phyloP scores from a whole-genome alignment of 2,329 filamentous ascomycete genomes.

The Botrytis sinoallii region DNA sequence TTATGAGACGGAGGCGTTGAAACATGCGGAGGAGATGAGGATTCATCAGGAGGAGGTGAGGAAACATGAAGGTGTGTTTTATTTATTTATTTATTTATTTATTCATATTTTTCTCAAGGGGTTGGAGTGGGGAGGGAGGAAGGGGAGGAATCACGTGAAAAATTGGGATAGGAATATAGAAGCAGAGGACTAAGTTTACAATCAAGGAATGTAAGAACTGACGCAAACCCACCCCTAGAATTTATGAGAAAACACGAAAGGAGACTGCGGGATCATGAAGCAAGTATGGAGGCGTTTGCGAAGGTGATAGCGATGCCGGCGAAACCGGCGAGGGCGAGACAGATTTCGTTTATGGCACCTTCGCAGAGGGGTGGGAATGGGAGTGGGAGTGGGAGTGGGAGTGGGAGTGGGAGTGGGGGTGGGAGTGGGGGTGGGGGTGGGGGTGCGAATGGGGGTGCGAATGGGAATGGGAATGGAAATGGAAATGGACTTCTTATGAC shows the following conservation, averaged over 20 bases:
- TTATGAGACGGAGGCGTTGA: slow-evolving; percentile 36
- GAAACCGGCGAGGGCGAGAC: slow-evolving; percentile 29
- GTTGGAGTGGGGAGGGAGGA: too few relatives aligned
- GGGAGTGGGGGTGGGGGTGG: background rate
- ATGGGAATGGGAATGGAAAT: background rate
- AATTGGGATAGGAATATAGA: background rate
- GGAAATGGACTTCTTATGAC: background rate
- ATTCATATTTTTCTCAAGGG: background rate
- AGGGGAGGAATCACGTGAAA: background rate
- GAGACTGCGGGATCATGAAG: slow-evolving; percentile 32
- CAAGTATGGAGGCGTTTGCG: slow-evolving; percentile 35
- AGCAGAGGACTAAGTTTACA: too few relatives aligned
- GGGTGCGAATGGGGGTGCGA: background rate
- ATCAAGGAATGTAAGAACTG: background rate
- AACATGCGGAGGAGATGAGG: slow-evolving; percentile 35
- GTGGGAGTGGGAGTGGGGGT: too few relatives aligned
- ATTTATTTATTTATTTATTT: background rate
- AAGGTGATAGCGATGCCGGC: slow-evolving; percentile 37
- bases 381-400: background rate
- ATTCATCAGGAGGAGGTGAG: slow-evolving; percentile 35
- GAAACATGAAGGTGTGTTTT: slow-evolving; percentile 30
- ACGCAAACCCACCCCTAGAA: background rate
- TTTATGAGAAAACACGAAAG: slow-evolving; percentile 29
- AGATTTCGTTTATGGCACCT: slow-evolving; percentile 31
- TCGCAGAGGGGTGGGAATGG: background rate